These are phyloP conservation scores for Clarireedia monteithiana DNA, from an alignment of 2,329 filamentous ascomycete species.

Conservation along the genomic window DNA sequence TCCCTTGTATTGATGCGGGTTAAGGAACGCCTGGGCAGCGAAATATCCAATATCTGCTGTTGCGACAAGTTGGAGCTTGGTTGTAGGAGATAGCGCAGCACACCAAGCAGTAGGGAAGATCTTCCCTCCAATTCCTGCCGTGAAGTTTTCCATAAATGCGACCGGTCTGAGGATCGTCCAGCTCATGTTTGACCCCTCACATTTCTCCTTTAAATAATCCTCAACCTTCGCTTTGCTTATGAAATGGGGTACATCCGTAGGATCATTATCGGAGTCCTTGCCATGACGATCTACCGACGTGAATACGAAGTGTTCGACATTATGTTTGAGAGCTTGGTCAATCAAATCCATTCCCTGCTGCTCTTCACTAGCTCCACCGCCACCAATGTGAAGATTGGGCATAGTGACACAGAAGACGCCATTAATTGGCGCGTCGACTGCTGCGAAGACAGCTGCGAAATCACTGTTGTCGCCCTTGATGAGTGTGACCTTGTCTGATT, in stretches of 20 bases:
- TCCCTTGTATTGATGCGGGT: slow-evolving; percentile 32
- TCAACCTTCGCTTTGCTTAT: slow-evolving; percentile 48
- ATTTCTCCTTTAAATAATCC: slow-evolving; percentile 40
- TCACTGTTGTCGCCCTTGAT: slow-evolving; percentile 51
- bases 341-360: slow-evolving; percentile 44
- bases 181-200: slow-evolving; percentile 36
- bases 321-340: slow-evolving; percentile 40
- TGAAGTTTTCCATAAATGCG: slow-evolving; percentile 45
- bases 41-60: slow-evolving; percentile 39
- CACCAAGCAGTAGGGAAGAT: slow-evolving; percentile 28
- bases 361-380: slow-evolving; percentile 31
- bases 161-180: slow-evolving; percentile 50
- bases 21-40: slow-evolving; percentile 35
- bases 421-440: slow-evolving; percentile 37
- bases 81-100: slow-evolving; percentile 22
- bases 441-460: slow-evolving; percentile 39
- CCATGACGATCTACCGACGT: slow-evolving; percentile 50
- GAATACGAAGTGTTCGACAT: slow-evolving; percentile 48
- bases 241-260: slow-evolving; percentile 47
- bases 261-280: slow-evolving; percentile 34
- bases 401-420: slow-evolving; percentile 52
- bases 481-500: slow-evolving; percentile 40
- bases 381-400: slow-evolving; percentile 9
- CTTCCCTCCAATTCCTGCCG: slow-evolving; percentile 19
- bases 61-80: slow-evolving; percentile 35